Percentiles rank a stretch among this genome's conserved stretches.
Conservation (phyloP, 2,329 filamentous ascomycete species). For the Fusarium succisae region DNA sequence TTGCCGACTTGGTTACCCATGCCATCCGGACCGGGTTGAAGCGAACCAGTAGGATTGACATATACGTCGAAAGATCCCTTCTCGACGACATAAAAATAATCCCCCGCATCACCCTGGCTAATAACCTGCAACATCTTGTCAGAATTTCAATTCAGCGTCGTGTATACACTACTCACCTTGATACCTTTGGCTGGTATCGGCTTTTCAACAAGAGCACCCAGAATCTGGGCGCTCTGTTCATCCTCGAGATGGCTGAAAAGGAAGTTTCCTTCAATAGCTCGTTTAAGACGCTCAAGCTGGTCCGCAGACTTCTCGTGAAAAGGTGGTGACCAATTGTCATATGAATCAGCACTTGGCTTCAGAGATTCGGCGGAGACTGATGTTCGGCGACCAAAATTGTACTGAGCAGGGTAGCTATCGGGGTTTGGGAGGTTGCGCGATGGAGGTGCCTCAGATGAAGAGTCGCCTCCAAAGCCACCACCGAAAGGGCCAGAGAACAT, state of each 20-base stretch:
- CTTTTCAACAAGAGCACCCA: slow-evolving; percentile 93
- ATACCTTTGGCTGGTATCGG: slow-evolving; percentile 90
- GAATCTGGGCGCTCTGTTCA: slow-evolving; percentile 86
- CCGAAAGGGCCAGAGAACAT: slow-evolving; percentile 64
- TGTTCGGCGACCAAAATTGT: slow-evolving; percentile 91
- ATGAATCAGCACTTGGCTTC: slow-evolving; percentile 83
- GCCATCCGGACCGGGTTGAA: slow-evolving; percentile 83
- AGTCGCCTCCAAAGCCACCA: slow-evolving; percentile 53
- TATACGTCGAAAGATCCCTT: slow-evolving; percentile 90
- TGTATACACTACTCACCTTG: slow-evolving; percentile 59
- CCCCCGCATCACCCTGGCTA: slow-evolving; percentile 91
- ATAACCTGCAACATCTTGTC: slow-evolving; percentile 74
- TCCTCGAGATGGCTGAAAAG: slow-evolving; percentile 95
- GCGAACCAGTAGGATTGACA: slow-evolving; percentile 79
- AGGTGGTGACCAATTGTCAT: slow-evolving; percentile 91
- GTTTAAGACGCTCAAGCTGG: slow-evolving; percentile 81
- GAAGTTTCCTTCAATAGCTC: slow-evolving; percentile 88
- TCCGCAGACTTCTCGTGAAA: slow-evolving; percentile 84
- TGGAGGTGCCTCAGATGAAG: slow-evolving; percentile 56
- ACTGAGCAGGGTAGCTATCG: slow-evolving; percentile 86
- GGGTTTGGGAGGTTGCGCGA: slow-evolving; percentile 62
- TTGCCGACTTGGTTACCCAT: slow-evolving; percentile 83
- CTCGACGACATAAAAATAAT: slow-evolving; percentile 98
- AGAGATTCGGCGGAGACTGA: slow-evolving; percentile 97
- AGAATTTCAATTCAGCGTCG: slow-evolving; percentile 19